These are phyloP conservation scores for Garcia nutans DNA, from an alignment of 345 rosid species.

Conservation along the genomic window DNA sequence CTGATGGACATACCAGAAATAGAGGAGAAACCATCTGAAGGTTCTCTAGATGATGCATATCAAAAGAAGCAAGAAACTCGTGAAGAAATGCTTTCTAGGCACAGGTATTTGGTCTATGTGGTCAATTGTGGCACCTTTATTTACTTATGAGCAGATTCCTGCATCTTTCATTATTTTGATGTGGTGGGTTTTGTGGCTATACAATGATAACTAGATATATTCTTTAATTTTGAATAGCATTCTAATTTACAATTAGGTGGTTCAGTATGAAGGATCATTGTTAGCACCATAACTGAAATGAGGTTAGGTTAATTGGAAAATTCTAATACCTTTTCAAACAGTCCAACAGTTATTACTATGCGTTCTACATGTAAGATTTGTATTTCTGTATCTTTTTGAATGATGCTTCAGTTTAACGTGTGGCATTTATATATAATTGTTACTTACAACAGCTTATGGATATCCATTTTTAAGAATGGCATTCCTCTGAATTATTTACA, in stretches of 20 bases:
- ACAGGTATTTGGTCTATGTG: conserved; percentile 36
- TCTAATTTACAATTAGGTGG: not conserved
- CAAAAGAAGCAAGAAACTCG: conserved; percentile 40
- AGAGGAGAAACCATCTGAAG: conserved; percentile 27
- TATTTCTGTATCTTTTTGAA: not conserved
- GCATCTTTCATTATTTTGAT: not conserved
- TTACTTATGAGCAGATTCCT: not conserved
- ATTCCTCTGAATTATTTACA: not conserved
- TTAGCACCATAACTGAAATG: not conserved
- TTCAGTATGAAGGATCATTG: too few relatives aligned
- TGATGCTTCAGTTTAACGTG: not conserved
- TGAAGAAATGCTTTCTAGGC: conserved; percentile 69
- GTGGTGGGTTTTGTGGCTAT: not conserved
- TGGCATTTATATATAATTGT: not conserved
- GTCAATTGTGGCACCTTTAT: not conserved
- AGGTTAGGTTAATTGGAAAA: too few relatives aligned
- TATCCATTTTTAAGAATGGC: not conserved
- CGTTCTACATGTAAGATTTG: not conserved
- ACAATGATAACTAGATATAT: not conserved
- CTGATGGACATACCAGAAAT: conserved; percentile 41
- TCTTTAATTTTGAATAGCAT: not conserved
- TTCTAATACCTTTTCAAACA: not conserved
- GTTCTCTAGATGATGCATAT: conserved; percentile 24
- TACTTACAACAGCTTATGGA: not conserved
- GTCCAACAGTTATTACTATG: not conserved